These are phyloP conservation scores for Trichoderma asperellum DNA, from an alignment of 2,329 filamentous ascomycete species.

Conservation along the genomic window DNA sequence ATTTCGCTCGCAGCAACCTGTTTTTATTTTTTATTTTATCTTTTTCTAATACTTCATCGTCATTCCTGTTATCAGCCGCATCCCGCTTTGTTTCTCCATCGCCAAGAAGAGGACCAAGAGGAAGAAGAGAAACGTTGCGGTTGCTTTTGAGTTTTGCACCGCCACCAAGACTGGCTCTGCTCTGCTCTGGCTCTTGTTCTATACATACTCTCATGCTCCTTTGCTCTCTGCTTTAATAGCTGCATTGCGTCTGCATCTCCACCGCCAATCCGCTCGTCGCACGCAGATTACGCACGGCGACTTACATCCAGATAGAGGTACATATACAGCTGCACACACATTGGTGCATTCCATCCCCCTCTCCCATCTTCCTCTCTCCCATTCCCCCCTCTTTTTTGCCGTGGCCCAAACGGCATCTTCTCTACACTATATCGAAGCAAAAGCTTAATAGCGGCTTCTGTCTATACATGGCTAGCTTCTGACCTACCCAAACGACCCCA, in stretches of 20 bases:
- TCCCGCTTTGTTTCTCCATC: neutral
- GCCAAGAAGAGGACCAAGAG: neutral
- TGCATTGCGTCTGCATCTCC: neutral
- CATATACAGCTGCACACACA: neutral
- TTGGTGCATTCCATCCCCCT: neutral
- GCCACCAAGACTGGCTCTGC: neutral
- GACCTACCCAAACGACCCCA: neutral
- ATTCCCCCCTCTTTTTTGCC: neutral
- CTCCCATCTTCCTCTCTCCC: neutral
- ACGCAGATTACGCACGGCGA: neutral
- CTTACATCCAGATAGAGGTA: constrained; percentile 1
- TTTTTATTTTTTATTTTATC: neutral
- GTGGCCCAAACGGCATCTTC: neutral
- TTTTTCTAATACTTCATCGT: neutral
- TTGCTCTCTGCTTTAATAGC: neutral
- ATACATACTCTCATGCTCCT: neutral
- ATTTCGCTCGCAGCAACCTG: neutral
- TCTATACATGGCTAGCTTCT: neutral
- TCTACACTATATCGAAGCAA: neutral
- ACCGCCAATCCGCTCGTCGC: constrained; percentile 19
- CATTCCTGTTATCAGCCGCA: neutral
- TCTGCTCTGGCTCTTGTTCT: neutral
- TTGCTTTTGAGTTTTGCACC: neutral
- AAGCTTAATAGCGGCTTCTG: neutral
- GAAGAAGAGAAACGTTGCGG: neutral